Conservation (phyloP, 768 basidiomycete species). For the Inosperma sp. region DNA sequence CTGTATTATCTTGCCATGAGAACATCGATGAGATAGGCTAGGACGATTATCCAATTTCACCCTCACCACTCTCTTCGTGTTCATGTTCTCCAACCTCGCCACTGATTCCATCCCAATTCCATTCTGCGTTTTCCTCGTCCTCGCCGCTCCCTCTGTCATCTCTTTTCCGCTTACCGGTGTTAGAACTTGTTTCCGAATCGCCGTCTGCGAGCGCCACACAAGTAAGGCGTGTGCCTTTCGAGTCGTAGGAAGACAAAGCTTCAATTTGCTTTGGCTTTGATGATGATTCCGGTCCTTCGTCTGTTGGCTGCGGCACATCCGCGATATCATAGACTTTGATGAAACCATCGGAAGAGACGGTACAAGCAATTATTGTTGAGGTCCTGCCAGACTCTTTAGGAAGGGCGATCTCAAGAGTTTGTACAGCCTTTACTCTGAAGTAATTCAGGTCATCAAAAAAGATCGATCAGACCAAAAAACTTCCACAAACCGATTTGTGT, state of each 20-base stretch:
- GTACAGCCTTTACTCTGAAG: conserved; percentile 74
- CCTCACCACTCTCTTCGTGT: too few relatives aligned
- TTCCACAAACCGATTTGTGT: conserved; percentile 73
- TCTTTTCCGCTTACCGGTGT: conserved; percentile 27
- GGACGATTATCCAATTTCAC: too few relatives aligned
- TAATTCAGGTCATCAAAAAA: conserved; percentile 3
- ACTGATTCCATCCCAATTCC: conserved; percentile 22
- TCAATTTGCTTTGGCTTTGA: conserved; percentile 35
- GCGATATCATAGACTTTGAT: conserved; percentile 73
- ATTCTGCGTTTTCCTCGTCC: conserved; percentile 20
- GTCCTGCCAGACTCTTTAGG: conserved; percentile 33
- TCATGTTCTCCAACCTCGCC: conserved; percentile 23
- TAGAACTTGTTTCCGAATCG: conserved; percentile 19
- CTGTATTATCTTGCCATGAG: too few relatives aligned
- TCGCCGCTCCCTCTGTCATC: conserved; percentile 25
- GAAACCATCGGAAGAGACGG: conserved; percentile 88
- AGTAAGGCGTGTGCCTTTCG: conserved; percentile 81
- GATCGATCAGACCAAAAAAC: not conserved
- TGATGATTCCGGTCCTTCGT: not conserved
- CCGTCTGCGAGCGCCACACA: conserved; percentile 62
- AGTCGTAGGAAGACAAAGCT: conserved; percentile 69
- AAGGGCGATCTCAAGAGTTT: conserved; percentile 58
- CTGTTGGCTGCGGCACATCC: conserved; percentile 33
- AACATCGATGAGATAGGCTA: too few relatives aligned
- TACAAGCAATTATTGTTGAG: conserved; percentile 62